Conservation (phyloP, 441 rosid genomes). For the Manihot esculenta region DNA sequence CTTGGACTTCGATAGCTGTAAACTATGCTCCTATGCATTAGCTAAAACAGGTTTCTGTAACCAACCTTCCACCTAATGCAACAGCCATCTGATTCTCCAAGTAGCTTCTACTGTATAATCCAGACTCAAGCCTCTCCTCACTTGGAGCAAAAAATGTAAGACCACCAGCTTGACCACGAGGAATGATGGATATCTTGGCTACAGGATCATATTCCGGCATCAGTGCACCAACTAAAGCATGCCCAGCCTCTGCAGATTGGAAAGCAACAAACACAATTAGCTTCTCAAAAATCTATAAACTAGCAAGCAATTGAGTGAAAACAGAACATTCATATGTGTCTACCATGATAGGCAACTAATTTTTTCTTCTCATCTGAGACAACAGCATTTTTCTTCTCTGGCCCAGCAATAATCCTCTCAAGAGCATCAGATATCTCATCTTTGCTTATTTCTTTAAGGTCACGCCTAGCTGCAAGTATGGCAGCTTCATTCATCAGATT, state of each 20-base stretch:
- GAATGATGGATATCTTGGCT: conserved; percentile 92
- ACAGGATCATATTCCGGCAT: conserved; percentile 98
- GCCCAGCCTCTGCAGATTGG: conserved; percentile 80
- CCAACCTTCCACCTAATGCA: conserved; percentile 91
- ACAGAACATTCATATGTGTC: neutral
- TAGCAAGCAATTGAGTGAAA: neutral
- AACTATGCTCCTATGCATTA: conserved; percentile 3
- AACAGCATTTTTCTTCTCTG: conserved; percentile 93
- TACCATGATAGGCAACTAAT: conserved; percentile 92
- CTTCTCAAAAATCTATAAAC: conserved; percentile 3
- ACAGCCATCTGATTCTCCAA: conserved; percentile 97
- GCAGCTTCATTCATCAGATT: conserved; percentile 94
- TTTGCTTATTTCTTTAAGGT: conserved; percentile 92
- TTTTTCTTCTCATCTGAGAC: conserved; percentile 88
- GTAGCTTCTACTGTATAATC: conserved; percentile 91
- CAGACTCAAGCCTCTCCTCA: conserved; percentile 95
- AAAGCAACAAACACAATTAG: conserved; percentile 10
- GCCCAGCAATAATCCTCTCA: conserved; percentile 97
- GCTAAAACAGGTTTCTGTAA: neutral
- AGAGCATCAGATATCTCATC: conserved; percentile 95
- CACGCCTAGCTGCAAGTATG: conserved; percentile 53
- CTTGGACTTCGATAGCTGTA: neutral
- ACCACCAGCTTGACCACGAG: conserved; percentile 97
- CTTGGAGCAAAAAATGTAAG: conserved; percentile 94
- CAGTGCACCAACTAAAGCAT: conserved; percentile 89